Percentiles rank a stretch among this genome's conserved stretches.
These are phyloP conservation scores for Boletus pseudopeckii DNA, from an alignment of 768 basidiomycete genomes.

Conservation along the genomic window DNA sequence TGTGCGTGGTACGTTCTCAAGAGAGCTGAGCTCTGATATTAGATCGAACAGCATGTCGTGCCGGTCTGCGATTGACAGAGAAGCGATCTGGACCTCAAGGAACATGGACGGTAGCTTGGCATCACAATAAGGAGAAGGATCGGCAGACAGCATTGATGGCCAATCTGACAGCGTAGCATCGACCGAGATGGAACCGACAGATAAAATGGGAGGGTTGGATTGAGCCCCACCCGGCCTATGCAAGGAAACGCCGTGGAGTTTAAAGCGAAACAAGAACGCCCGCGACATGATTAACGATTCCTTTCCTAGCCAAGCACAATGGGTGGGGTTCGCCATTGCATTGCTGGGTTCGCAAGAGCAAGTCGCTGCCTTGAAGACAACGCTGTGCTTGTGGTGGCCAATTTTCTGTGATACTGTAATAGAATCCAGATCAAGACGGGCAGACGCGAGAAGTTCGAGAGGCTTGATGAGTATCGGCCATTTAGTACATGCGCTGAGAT, in stretches of 20 bases:
- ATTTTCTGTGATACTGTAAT: conserved; percentile 43
- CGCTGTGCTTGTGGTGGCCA: conserved; percentile 37
- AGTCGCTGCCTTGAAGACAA: conserved; percentile 40
- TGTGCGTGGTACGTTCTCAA: conserved; percentile 8
- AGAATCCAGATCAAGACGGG: conserved; percentile 44
- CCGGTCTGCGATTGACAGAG: conserved; percentile 50
- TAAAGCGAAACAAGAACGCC: conserved; percentile 45
- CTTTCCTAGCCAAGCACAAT: conserved; percentile 53
- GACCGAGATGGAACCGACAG: conserved; percentile 33
- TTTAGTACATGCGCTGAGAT: background rate
- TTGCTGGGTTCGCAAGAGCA: conserved; percentile 48
- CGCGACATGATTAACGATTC: conserved; percentile 37
- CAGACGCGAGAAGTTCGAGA: conserved; percentile 35
- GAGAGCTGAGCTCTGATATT: conserved; percentile 17
- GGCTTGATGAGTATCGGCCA: conserved; percentile 9
- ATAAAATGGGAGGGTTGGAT: conserved; percentile 24
- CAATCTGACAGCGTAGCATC: conserved; percentile 52
- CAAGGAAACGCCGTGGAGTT: conserved; percentile 41
- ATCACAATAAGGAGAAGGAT: conserved; percentile 37
- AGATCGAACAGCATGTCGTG: conserved; percentile 49
- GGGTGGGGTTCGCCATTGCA: conserved; percentile 40
- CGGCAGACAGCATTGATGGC: conserved; percentile 49
- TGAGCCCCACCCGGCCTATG: conserved; percentile 40
- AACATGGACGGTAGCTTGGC: conserved; percentile 57
- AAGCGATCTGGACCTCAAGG: conserved; percentile 41